These are phyloP conservation scores for Diplodia seriata DNA, from an alignment of 2,329 filamentous ascomycete species.

Conservation along the genomic window DNA sequence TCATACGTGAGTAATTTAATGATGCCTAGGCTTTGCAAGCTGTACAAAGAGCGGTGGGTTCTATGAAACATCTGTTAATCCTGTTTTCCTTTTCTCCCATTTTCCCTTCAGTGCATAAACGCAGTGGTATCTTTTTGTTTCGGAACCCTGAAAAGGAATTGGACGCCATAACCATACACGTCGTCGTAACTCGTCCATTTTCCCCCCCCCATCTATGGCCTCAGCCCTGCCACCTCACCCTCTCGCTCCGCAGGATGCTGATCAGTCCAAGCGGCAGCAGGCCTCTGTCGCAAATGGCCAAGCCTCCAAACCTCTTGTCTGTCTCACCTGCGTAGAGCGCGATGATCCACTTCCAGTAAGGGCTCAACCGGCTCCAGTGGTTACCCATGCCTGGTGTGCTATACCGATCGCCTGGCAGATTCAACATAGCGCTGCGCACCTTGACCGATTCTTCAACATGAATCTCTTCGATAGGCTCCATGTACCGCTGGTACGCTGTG, in stretches of 20 bases:
- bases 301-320: constrained; percentile 50
- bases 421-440: constrained; percentile 38
- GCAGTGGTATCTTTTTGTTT: too few relatives aligned
- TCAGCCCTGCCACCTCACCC: constrained; percentile 48
- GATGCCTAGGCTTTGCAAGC: neutral
- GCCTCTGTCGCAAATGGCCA: constrained; percentile 50
- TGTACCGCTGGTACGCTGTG: constrained; percentile 48
- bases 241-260: constrained; percentile 47
- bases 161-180: neutral
- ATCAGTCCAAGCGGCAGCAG: constrained; percentile 53
- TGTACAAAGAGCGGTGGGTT: neutral
- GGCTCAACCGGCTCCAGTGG: constrained; percentile 33
- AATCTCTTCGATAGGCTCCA: constrained; percentile 35
- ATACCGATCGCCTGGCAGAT: constrained; percentile 31
- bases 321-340: constrained; percentile 51
- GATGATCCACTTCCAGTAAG: constrained; percentile 59
- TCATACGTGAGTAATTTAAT: neutral
- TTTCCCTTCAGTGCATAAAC: too few relatives aligned
- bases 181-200: neutral
- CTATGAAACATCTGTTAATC: neutral
- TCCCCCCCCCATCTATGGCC: neutral
- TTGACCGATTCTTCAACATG: neutral
- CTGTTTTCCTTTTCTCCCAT: too few relatives aligned
- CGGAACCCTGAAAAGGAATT: neutral
- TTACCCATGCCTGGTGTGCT: constrained; percentile 32